Conservation (phyloP, 2,329 filamentous ascomycete genomes). For the Paracorniculantispora psalliotae region DNA sequence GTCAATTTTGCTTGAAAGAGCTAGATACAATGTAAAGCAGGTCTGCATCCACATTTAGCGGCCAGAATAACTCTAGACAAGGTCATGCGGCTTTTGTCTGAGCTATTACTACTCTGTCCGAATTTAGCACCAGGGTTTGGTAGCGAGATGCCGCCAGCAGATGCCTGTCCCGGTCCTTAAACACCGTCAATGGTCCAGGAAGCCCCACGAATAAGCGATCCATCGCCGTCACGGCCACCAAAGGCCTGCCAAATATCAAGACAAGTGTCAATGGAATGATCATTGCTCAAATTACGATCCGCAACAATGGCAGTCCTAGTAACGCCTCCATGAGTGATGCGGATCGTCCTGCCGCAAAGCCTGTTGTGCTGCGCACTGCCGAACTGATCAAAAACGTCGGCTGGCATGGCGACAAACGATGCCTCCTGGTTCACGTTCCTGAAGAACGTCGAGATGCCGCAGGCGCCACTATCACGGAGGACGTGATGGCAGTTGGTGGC, state of each 20-base stretch:
- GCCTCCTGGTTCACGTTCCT: neutral
- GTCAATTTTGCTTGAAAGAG: too few relatives aligned
- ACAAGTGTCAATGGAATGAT: neutral
- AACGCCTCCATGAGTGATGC: neutral
- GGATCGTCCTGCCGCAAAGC: conserved; percentile 1
- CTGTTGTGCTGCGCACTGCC: neutral
- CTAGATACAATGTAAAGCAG: too few relatives aligned
- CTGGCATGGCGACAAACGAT: neutral
- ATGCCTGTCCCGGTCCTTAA: neutral
- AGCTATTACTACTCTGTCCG: too few relatives aligned
- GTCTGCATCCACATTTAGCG: too few relatives aligned
- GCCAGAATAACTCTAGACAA: too few relatives aligned
- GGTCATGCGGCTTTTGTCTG: too few relatives aligned
- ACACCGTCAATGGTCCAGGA: neutral
- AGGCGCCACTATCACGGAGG: neutral
- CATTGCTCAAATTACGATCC: neutral
- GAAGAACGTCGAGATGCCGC: neutral
- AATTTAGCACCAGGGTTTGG: too few relatives aligned
- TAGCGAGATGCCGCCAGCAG: too few relatives aligned
- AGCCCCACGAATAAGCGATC: neutral
- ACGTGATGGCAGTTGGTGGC: neutral
- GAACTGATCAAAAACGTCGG: neutral
- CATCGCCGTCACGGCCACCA: neutral
- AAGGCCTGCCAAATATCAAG: neutral
- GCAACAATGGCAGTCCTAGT: neutral